phyloP scores from a whole-genome alignment of 768 basidiomycete genomes.

The Pulveroboletus sp. region DNA sequence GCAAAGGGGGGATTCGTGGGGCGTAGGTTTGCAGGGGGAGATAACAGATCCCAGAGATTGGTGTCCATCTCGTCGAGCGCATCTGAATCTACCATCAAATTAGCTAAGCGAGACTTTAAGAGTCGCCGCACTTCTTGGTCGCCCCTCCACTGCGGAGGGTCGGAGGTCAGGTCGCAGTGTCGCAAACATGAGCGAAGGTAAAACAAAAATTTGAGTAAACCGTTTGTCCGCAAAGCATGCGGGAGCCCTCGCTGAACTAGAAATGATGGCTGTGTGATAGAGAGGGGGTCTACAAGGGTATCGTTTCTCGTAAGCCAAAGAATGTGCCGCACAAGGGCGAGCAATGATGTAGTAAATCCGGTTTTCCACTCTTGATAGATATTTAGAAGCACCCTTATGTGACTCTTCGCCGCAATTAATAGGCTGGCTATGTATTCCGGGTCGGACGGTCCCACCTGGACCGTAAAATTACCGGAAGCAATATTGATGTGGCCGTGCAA shows the following conservation, averaged over 20 bases:
- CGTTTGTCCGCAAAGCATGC: conserved; percentile 60
- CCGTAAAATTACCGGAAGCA: conserved; percentile 18
- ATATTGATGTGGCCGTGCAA: conserved; percentile 10
- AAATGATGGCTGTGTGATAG: conserved; percentile 79
- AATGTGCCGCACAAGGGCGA: conserved; percentile 42
- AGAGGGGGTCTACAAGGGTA: conserved; percentile 66
- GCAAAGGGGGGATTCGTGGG: conserved; percentile 4
- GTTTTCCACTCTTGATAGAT: conserved; percentile 29
- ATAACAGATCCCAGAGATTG: conserved; percentile 22
- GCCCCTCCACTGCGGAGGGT: conserved; percentile 8
- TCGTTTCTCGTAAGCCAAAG: conserved; percentile 47
- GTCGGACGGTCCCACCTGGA: conserved; percentile 28
- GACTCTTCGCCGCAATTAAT: conserved; percentile 10
- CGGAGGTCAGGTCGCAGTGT: conserved; percentile 39
- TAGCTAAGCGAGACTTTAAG: conserved; percentile 36
- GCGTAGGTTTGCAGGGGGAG: conserved; percentile 9
- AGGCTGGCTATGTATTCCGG: conserved; percentile 26
- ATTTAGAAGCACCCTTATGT: conserved; percentile 8
- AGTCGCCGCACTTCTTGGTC: conserved; percentile 33
- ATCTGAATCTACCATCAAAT: conserved; percentile 42
- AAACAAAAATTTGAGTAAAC: conserved; percentile 71
- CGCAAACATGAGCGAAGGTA: conserved; percentile 55
- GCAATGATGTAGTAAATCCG: conserved; percentile 30
- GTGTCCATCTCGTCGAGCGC: conserved; percentile 26
- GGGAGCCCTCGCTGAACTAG: conserved; percentile 74